Evolutionary conservation across 768 basidiomycete species (phyloP).

Genomic region (Psilocybe cubensis): DNA sequence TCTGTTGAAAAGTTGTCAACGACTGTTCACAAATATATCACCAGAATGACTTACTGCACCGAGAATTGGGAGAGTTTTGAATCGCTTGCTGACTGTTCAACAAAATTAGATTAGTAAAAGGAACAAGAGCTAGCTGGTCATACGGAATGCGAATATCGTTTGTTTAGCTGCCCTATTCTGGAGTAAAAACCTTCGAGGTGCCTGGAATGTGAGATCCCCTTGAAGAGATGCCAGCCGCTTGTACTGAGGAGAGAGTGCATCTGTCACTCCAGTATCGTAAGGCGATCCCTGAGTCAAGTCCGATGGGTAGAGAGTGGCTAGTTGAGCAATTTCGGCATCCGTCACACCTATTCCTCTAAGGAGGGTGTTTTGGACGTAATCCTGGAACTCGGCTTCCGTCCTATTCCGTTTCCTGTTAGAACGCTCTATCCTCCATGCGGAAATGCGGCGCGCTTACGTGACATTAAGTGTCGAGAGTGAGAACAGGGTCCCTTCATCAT

Average conservation of each 20-base stretch:
- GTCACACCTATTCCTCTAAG: constrained; percentile 30
- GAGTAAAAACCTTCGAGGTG: constrained; percentile 47
- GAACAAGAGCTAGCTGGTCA: constrained; percentile 8
- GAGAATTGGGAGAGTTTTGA: constrained; percentile 43
- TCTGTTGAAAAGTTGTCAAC: constrained; percentile 1
- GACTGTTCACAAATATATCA: no score
- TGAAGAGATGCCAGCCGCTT: constrained; percentile 50
- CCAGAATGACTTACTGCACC: constrained; percentile 44
- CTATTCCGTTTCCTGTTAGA: constrained; percentile 11
- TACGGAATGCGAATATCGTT: constrained; percentile 43
- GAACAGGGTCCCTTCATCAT: constrained; percentile 53
- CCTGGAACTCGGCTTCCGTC: constrained; percentile 26
- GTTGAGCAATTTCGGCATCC: constrained; percentile 28
- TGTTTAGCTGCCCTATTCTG: constrained; percentile 38
- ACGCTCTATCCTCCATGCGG: no score
- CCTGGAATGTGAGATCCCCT: constrained; percentile 51
- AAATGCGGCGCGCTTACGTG: no score
- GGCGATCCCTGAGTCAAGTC: constrained; percentile 52
- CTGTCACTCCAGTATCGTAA: constrained; percentile 48
- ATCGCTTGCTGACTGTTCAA: constrained; percentile 45
- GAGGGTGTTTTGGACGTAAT: constrained; percentile 31
- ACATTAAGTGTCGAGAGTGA: constrained; percentile 51
- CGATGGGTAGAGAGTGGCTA: constrained; percentile 40
- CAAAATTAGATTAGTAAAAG: not conserved
- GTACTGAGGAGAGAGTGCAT: constrained; percentile 45